phyloP scores from a whole-genome alignment of 331 rosid species.

The Pyracantha coccinea region DNA sequence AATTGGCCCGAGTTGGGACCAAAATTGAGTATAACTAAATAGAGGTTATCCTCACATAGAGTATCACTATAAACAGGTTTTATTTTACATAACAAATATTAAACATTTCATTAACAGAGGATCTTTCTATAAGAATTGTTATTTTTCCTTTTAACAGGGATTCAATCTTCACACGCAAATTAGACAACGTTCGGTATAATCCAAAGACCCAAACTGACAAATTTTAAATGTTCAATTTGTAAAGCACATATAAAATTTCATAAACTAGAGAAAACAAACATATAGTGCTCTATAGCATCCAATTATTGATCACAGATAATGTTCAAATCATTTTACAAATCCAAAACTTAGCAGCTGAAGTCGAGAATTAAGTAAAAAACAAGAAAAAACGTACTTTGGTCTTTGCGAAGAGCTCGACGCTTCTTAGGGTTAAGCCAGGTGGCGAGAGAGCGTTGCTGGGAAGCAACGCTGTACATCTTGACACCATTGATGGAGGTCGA shows the following conservation, averaged over 20 bases:
- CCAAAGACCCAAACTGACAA: not conserved
- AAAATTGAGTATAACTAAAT: too few relatives aligned
- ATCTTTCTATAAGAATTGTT: not conserved
- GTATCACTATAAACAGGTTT: too few relatives aligned
- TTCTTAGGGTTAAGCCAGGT: slow-evolving; percentile 73
- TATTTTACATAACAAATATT: not conserved
- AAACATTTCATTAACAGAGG: not conserved
- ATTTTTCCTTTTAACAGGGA: not conserved
- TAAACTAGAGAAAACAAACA: not conserved
- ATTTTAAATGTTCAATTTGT: not conserved
- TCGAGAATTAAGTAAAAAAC: not conserved
- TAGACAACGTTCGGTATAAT: not conserved
- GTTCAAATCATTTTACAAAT: not conserved
- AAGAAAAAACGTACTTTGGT: slow-evolving; percentile 30
- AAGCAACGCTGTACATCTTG: slow-evolving; percentile 60
- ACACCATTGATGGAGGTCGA: slow-evolving; percentile 68
- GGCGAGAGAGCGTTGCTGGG: slow-evolving; percentile 73
- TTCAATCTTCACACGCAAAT: not conserved
- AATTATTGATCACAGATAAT: not conserved
- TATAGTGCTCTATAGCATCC: not conserved
- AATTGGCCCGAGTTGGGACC: too few relatives aligned
- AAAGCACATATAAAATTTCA: not conserved
- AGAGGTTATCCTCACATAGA: too few relatives aligned
- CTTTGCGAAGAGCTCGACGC: slow-evolving; percentile 50
- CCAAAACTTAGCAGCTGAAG: not conserved